Evolutionary conservation across 345 rosid genomes (phyloP).

Genomic region (Linum tenue): DNA sequence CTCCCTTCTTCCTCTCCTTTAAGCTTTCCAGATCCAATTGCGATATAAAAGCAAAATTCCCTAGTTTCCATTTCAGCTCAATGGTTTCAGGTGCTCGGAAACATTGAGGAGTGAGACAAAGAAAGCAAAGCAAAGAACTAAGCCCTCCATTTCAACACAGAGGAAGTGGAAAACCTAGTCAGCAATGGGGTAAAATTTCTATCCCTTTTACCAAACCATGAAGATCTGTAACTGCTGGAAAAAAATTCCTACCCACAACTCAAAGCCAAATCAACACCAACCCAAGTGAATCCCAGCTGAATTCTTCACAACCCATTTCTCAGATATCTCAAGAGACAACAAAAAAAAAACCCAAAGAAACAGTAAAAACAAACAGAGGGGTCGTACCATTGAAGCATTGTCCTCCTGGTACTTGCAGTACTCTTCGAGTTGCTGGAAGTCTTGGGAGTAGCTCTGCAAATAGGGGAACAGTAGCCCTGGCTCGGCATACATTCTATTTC

Average conservation of each 20-base stretch:
- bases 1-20: slow-evolving; percentile 17
- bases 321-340: not conserved
- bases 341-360: not conserved
- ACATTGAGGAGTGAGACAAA: slow-evolving; percentile 17
- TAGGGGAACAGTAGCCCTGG: slow-evolving; percentile 58
- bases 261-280: not conserved
- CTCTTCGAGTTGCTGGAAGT: slow-evolving; percentile 67
- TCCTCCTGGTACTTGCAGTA: slow-evolving; percentile 52
- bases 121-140: slow-evolving; percentile 10
- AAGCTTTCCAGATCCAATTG: slow-evolving; percentile 24
- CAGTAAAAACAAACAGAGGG: slow-evolving; percentile 8
- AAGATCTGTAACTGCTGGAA: slow-evolving; percentile 8
- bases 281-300: slow-evolving; percentile 13
- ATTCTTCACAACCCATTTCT: slow-evolving; percentile 27
- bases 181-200: slow-evolving; percentile 18
- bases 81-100: slow-evolving; percentile 24
- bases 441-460: slow-evolving; percentile 54
- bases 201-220: slow-evolving; percentile 10
- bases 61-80: slow-evolving; percentile 16
- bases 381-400: slow-evolving; percentile 49
- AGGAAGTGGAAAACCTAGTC: slow-evolving; percentile 8
- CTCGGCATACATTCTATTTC: slow-evolving; percentile 71
- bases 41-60: slow-evolving; percentile 11
- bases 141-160: slow-evolving; percentile 4
- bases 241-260: slow-evolving; percentile 7